Evolutionary conservation across 768 basidiomycete genomes (phyloP).

Genomic region (Daedaleopsis nitida): DNA sequence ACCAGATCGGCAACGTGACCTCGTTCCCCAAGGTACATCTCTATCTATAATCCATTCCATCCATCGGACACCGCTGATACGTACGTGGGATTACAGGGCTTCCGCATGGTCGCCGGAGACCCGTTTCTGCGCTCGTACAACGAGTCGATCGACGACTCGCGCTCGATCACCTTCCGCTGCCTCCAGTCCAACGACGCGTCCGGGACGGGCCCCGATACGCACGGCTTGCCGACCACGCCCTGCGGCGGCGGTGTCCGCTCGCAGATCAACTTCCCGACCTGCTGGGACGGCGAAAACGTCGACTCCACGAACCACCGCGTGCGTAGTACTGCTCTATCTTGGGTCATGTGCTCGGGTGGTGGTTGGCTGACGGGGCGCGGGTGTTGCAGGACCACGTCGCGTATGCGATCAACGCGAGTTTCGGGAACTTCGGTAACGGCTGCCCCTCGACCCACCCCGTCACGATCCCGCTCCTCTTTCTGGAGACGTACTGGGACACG

Average conservation of each 20-base stretch:
- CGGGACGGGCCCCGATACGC: slow-evolving; percentile 29
- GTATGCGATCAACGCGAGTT: slow-evolving; percentile 44
- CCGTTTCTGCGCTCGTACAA: slow-evolving; percentile 28
- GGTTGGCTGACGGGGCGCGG: too few relatives aligned
- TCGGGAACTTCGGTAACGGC: slow-evolving; percentile 43
- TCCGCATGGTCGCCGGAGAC: slow-evolving; percentile 29
- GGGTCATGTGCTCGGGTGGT: too few relatives aligned
- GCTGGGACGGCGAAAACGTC: slow-evolving; percentile 36
- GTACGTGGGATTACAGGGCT: background rate
- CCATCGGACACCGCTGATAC: background rate
- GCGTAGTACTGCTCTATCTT: background rate
- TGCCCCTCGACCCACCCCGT: slow-evolving; percentile 38
- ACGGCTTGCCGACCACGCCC: slow-evolving; percentile 18
- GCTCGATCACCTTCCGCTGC: slow-evolving; percentile 29
- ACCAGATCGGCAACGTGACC: background rate
- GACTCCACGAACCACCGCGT: background rate
- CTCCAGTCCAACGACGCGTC: slow-evolving; percentile 38
- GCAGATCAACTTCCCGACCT: slow-evolving; percentile 34
- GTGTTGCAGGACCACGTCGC: slow-evolving; percentile 35
- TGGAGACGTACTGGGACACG: slow-evolving; percentile 38
- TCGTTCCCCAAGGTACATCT: slow-evolving; percentile 22
- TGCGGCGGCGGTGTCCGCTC: slow-evolving; percentile 26
- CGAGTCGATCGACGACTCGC: slow-evolving; percentile 11
- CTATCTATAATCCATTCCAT: background rate
- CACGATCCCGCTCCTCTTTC: slow-evolving; percentile 45